Conservation (phyloP, 805 yeast species). For the Nematodospora valgi region DNA sequence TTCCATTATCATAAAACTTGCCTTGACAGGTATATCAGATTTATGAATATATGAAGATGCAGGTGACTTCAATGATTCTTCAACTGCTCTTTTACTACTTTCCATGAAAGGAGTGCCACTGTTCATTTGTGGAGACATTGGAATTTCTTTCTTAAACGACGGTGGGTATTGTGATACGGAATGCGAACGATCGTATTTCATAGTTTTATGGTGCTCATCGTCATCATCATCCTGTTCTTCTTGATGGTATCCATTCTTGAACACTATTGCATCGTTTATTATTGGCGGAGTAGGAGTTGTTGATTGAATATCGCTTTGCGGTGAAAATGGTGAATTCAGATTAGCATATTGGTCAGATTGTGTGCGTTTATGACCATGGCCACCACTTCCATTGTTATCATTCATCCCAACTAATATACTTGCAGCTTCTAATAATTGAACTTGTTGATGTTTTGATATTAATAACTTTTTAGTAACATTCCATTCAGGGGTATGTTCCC, state of each 20-base stretch:
- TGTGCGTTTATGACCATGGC: neutral
- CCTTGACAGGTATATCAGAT: neutral
- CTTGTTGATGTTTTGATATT: slow-evolving; percentile 86
- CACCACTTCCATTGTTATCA: slow-evolving; percentile 22
- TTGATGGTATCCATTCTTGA: slow-evolving; percentile 3
- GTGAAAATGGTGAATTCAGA: slow-evolving; percentile 13
- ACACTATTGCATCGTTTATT: slow-evolving; percentile 3
- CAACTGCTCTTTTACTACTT: neutral
- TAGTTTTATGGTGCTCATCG: neutral
- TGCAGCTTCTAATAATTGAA: slow-evolving; percentile 76
- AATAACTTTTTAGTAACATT: slow-evolving; percentile 75
- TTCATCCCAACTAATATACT: slow-evolving; percentile 75
- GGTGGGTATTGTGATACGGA: slow-evolving; percentile 49
- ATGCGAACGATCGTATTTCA: slow-evolving; percentile 26
- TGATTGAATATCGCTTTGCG: slow-evolving; percentile 9
- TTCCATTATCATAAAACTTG: neutral
- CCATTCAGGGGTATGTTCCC: slow-evolving; percentile 98
- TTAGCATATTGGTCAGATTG: neutral
- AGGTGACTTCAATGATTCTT: slow-evolving; percentile 3
- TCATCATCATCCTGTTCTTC: slow-evolving; percentile 2
- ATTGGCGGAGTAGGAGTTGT: slow-evolving; percentile 15
- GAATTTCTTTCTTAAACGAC: slow-evolving; percentile 12
- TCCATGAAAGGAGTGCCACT: neutral
- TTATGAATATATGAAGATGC: neutral
- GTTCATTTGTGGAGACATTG: slow-evolving; percentile 3